Percentiles rank a stretch among this genome's conserved stretches.
phyloP scores from a whole-genome alignment of 768 basidiomycete genomes.

The Steccherinum ochraceum region DNA sequence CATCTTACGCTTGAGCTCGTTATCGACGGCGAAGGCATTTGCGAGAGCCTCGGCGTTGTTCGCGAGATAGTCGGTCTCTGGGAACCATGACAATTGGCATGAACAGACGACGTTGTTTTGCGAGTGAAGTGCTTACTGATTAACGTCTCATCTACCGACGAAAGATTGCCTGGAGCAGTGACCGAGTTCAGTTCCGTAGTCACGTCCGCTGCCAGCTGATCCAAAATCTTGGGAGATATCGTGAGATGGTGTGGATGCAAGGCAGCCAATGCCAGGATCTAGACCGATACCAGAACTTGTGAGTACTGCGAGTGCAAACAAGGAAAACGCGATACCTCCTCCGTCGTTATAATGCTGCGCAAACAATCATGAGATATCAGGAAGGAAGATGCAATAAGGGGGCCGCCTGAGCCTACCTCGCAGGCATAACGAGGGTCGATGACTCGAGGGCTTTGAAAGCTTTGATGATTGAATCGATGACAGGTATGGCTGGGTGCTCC shows the following conservation, averaged over 20 bases:
- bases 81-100: constrained; percentile 2
- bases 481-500: constrained; percentile 36
- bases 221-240: constrained; percentile 33
- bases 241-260: constrained; percentile 39
- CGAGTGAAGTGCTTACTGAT: constrained; percentile 1
- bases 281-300: neutral
- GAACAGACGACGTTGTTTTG: neutral
- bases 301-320: neutral
- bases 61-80: constrained; percentile 27
- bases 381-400: neutral
- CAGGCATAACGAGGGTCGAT: constrained; percentile 43
- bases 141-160: too few relatives aligned
- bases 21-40: constrained; percentile 30
- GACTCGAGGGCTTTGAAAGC: constrained; percentile 29
- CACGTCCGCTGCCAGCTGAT: constrained; percentile 25
- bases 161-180: neutral
- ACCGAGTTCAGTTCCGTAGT: neutral
- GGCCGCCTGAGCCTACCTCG: constrained; percentile 27
- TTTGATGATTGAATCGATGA: constrained; percentile 33
- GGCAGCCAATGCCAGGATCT: constrained; percentile 37
- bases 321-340: too few relatives aligned
- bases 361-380: neutral
- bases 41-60: constrained; percentile 27
- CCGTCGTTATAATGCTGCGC: constrained; percentile 32
- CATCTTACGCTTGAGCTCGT: constrained; percentile 36